Evolutionary conservation across 179 eudicot genomes (phyloP).

Genomic region (Pouteria campechiana): DNA sequence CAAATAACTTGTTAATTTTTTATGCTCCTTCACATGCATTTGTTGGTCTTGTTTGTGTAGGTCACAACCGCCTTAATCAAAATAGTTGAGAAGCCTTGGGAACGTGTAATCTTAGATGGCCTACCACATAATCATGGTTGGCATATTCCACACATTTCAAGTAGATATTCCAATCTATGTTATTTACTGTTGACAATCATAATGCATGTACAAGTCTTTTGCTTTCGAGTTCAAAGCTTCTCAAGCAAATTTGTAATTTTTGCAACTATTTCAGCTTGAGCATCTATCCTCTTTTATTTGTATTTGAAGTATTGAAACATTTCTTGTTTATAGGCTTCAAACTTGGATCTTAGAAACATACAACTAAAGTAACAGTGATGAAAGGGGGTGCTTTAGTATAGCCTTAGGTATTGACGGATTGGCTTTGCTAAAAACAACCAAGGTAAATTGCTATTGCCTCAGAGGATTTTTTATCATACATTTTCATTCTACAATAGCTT

Average conservation of each 20-base stretch:
- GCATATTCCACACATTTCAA: conserved; percentile 15
- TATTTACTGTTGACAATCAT: too few species aligned
- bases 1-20: too few species aligned
- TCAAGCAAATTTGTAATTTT: too few species aligned
- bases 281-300: too few species aligned
- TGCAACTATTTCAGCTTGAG: too few species aligned
- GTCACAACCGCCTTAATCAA: conserved; percentile 71
- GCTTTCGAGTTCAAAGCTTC: too few species aligned
- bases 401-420: conserved; percentile 72
- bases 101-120: conserved; percentile 54
- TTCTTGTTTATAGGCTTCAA: conserved; percentile 52
- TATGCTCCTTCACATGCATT: neutral
- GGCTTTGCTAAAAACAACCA: conserved; percentile 78
- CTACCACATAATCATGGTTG: conserved; percentile 80
- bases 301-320: conserved; percentile 1
- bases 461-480: neutral
- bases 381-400: conserved; percentile 55
- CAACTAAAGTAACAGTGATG: conserved; percentile 59
- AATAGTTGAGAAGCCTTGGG: conserved; percentile 93
- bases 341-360: conserved; percentile 91
- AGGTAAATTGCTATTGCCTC: conserved; percentile 22
- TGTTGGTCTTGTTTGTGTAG: conserved; percentile 20
- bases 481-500: neutral
- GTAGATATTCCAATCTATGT: too few species aligned
- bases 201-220: too few species aligned